Evolutionary conservation across 129 eudicot species (phyloP), one percentile per base, ranked within the genome.

Genomic region (Ambrosia artemisiifolia): DNA sequence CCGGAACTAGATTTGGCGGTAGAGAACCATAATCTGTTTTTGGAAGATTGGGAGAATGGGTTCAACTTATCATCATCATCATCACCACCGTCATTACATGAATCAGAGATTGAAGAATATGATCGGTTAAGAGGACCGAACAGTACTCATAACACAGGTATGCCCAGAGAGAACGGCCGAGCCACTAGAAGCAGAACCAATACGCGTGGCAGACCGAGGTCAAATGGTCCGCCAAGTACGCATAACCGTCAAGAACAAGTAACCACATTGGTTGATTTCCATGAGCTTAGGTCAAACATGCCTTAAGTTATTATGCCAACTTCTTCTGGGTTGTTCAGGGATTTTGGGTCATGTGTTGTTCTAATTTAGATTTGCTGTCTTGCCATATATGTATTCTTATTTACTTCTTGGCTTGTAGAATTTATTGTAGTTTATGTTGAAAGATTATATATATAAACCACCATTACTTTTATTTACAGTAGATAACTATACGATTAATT

Each of bases 331-430:
- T 30, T 20, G 11, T 55, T 51, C 16, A 19, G 18, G 35, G 67
- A 10, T 77, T 63, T 33, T 47, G 62, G 62, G 71, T 61, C 43
- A 28, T 57, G 63, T 57, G 8, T 57, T 20, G 24, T 55, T 11
- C 11, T 57, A 24, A 57, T 28, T 55, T 19, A 55, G 34, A 20
- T 55, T 18, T 57, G 64, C 5, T 53, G 38, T 57, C 38, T 12
- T 57, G 64, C 8, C 49, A 43, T 75, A 75, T 75, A 4, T 57
- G 75, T 67, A 59, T 34, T 61, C 49, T 75, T 56, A 51, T 16
- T 75, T 75, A 75, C 73, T 40, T 65, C 18, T 17, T 68, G 75
- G 50, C n/a, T 47, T 77, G 75, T 77, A 59, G 63, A 76, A 76
- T 64, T 68, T 69, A 67, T 65, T 54, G 56, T 62, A 44, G 59